Conservation (phyloP, 2,329 filamentous ascomycete species). For the Leptographium galeiforme region DNA sequence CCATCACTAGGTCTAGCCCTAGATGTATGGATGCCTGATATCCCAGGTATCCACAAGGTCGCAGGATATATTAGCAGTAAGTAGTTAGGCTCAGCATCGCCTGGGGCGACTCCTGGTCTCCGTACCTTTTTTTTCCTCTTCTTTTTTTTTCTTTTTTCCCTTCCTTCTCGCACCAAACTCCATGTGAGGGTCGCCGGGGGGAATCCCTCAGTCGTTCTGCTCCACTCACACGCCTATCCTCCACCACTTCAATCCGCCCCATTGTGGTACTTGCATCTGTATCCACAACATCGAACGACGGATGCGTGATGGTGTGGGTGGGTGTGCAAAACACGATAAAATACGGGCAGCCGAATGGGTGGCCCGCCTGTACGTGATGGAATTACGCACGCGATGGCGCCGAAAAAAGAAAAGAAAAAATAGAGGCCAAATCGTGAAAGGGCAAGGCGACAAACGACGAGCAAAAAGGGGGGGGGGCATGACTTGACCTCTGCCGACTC, state of each 20-base stretch:
- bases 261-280: background rate
- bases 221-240: background rate
- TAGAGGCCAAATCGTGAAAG: background rate
- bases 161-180: too few relatives aligned
- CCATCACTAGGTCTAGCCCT: too few relatives aligned
- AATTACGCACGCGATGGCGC: background rate
- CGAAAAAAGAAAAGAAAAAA: background rate
- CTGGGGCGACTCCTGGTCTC: too few relatives aligned
- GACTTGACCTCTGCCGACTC: too few relatives aligned
- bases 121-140: background rate
- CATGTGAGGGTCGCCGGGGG: too few relatives aligned
- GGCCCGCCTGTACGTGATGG: too few relatives aligned
- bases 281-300: slow-evolving; percentile 2
- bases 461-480: too few relatives aligned
- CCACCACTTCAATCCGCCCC: background rate
- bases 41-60: too few relatives aligned
- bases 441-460: too few relatives aligned
- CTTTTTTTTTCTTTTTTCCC: too few relatives aligned
- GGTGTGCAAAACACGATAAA: background rate
- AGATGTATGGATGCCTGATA: too few relatives aligned
- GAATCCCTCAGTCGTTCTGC: background rate
- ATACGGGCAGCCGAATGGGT: background rate
- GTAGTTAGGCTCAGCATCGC: background rate
- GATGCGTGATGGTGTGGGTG: slow-evolving; percentile 2
- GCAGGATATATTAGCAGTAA: background rate